Percentiles rank a stretch among this genome's conserved stretches.
These are phyloP conservation scores for Hippophae tibetana DNA, from an alignment of 306 rosid genomes.

Conservation along the genomic window DNA sequence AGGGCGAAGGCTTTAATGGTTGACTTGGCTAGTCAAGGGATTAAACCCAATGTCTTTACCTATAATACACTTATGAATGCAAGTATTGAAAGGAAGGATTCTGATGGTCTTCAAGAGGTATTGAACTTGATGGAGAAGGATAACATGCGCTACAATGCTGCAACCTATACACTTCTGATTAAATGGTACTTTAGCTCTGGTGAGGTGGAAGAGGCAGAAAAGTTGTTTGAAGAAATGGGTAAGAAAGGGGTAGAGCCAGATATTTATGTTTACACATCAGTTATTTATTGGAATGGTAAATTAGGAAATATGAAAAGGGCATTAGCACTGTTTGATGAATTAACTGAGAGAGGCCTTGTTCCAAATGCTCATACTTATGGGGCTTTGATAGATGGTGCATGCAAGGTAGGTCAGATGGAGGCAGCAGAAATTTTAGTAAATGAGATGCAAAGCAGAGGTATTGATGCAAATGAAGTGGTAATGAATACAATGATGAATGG, in stretches of 20 bases:
- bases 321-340: constrained; percentile 57
- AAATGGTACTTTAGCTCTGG: constrained; percentile 41
- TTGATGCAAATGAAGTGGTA: constrained; percentile 42
- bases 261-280: constrained; percentile 48
- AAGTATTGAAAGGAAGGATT: constrained; percentile 37
- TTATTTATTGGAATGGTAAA: constrained; percentile 59
- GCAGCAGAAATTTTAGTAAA: constrained; percentile 55
- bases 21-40: constrained; percentile 35
- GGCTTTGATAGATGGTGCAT: constrained; percentile 51
- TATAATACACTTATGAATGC: constrained; percentile 56
- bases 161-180: constrained; percentile 46
- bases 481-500: constrained; percentile 65
- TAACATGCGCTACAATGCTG: constrained; percentile 31
- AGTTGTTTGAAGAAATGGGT: constrained; percentile 50
- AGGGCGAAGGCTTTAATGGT: constrained; percentile 48
- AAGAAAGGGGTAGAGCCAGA: constrained; percentile 45
- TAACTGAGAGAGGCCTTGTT: constrained; percentile 38
- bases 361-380: constrained; percentile 57
- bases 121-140: constrained; percentile 50
- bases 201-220: constrained; percentile 42
- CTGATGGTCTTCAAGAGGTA: constrained; percentile 34
- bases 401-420: constrained; percentile 65
- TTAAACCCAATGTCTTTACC: constrained; percentile 46
- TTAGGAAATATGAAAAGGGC: constrained; percentile 56
- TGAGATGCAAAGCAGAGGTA: constrained; percentile 59